A percentile compares a stretch with the other conserved stretches of the same genome.
These are phyloP conservation scores for Karstenula rhodostoma DNA, from an alignment of 2,329 filamentous ascomycete genomes.

Conservation along the genomic window DNA sequence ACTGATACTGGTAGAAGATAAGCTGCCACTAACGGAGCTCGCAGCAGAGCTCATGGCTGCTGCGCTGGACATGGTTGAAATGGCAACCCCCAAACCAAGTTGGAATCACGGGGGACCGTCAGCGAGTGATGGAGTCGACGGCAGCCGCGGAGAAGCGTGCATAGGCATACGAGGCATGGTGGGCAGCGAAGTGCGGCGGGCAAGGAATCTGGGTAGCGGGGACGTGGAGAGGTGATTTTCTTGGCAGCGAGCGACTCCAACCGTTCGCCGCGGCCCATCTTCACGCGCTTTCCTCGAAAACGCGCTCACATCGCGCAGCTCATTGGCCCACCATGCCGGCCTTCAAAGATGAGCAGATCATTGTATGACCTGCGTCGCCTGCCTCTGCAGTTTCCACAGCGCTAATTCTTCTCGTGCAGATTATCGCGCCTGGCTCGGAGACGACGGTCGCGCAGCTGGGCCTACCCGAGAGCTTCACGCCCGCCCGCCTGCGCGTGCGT, in stretches of 20 bases:
- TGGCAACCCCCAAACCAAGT: background rate
- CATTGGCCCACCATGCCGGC: constrained; percentile 48
- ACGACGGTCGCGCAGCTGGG: constrained; percentile 92
- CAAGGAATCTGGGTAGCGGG: constrained; percentile 2
- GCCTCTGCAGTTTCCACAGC: constrained; percentile 3
- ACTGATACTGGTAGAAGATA: constrained; percentile 19
- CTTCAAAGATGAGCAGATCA: constrained; percentile 57
- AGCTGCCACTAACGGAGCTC: constrained; percentile 11
- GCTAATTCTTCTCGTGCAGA: constrained; percentile 43
- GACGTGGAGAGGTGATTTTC: background rate
- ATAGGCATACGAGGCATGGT: constrained; percentile 3
- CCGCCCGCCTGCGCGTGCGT: constrained; percentile 82
- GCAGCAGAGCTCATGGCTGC: constrained; percentile 27
- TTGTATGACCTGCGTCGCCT: constrained; percentile 38
- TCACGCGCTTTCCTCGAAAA: constrained; percentile 17
- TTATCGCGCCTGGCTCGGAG: constrained; percentile 85
- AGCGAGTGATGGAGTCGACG: background rate
- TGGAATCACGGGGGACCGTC: constrained; percentile 3
- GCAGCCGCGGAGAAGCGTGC: background rate
- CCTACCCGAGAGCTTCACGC: constrained; percentile 88
- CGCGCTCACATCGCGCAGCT: constrained; percentile 14
- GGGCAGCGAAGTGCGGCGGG: constrained; percentile 1
- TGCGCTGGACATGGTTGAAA: constrained; percentile 31
- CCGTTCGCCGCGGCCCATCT: constrained; percentile 1
- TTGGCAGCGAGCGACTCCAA: constrained; percentile 9